Conservation (phyloP, 495 filamentous ascomycete species). For the Penicillium paradoxum region DNA sequence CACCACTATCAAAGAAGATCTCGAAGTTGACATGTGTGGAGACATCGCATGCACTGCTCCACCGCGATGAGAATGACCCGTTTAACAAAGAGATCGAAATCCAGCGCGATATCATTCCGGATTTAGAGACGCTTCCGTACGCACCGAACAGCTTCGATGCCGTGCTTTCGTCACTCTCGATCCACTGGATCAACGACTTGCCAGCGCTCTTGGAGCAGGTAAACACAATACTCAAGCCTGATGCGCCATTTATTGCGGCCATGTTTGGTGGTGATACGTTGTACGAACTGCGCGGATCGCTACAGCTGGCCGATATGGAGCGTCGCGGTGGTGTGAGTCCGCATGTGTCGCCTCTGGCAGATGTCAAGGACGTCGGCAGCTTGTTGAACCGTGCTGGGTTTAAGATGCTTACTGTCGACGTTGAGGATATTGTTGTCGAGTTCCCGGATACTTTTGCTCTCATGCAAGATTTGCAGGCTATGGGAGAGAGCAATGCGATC, state of each 20-base stretch:
- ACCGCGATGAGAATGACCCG: conserved; percentile 71
- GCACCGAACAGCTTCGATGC: conserved; percentile 76
- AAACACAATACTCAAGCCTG: conserved; percentile 79
- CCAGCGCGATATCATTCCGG: conserved; percentile 61
- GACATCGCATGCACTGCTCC: conserved; percentile 67
- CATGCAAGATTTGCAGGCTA: conserved; percentile 88
- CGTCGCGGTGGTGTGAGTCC: conserved; percentile 81
- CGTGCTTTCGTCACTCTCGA: conserved; percentile 75
- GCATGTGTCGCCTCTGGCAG: conserved; percentile 83
- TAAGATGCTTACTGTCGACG: conserved; percentile 92
- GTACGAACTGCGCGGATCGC: conserved; percentile 87
- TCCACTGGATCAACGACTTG: conserved; percentile 98
- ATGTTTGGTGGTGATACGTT: conserved; percentile 96
- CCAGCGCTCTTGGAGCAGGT: conserved; percentile 76
- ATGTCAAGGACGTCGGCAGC: conserved; percentile 87
- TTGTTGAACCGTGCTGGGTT: conserved; percentile 84
- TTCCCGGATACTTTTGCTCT: conserved; percentile 89
- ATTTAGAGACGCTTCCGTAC: conserved; percentile 73
- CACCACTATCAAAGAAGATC: conserved; percentile 63
- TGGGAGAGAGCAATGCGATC: conserved; percentile 89
- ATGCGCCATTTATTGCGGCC: conserved; percentile 86
- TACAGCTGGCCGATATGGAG: conserved; percentile 90
- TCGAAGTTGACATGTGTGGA: conserved; percentile 72
- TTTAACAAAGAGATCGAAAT: conserved; percentile 72
- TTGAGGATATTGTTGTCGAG: conserved; percentile 94